A percentile compares a stretch with the other conserved stretches of the same genome.
These are phyloP conservation scores for Daldinia grandis DNA, from an alignment of 495 filamentous ascomycete species.

Conservation along the genomic window DNA sequence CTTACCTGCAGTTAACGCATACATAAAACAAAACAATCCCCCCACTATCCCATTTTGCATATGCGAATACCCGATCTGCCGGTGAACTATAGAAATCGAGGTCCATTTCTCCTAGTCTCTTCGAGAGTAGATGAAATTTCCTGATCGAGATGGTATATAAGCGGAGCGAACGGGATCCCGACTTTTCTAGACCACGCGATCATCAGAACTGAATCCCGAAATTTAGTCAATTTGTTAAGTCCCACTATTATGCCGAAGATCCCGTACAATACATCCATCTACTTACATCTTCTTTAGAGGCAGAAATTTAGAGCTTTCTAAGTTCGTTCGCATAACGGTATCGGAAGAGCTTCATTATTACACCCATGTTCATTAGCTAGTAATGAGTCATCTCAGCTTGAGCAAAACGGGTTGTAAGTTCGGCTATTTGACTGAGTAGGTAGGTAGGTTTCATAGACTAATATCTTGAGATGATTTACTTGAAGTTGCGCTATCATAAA, in stretches of 20 bases:
- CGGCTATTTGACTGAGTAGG: neutral
- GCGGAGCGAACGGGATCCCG: neutral
- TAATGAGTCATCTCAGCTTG: neutral
- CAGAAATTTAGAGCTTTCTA: neutral
- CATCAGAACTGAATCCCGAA: neutral
- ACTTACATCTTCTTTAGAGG: neutral
- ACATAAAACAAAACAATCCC: slow-evolving; percentile 4
- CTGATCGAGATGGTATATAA: neutral
- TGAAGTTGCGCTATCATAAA: neutral
- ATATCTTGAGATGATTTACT: neutral
- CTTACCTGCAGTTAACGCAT: slow-evolving; percentile 17
- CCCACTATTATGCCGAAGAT: neutral
- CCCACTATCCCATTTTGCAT: slow-evolving; percentile 16
- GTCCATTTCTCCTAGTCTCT: neutral
- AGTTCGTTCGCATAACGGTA: neutral
- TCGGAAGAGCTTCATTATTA: neutral
- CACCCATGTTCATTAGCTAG: neutral
- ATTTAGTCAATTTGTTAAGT: neutral
- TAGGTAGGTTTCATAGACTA: neutral
- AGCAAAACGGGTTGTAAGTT: neutral
- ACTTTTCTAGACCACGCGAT: neutral
- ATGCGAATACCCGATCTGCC: slow-evolving; percentile 15
- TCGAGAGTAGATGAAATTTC: neutral
- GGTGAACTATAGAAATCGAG: neutral
- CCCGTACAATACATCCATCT: neutral